Base-by-base conservation (phyloP, 768 basidiomycete genomes). In the Hortiboletus flavorubellus region DNA sequence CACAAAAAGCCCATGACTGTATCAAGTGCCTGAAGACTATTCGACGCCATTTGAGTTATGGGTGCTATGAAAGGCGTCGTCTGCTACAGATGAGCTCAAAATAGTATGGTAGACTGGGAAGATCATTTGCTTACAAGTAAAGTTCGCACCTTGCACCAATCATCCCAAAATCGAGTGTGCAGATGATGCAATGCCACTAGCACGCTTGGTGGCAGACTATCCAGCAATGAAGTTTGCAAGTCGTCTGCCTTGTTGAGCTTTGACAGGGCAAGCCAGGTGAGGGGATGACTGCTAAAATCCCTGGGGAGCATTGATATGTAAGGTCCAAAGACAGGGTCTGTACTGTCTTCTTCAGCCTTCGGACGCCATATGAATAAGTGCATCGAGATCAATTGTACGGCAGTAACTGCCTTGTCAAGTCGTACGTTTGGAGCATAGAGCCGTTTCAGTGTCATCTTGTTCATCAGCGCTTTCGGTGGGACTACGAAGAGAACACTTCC, bases 231-330 rank as follows among this genome's bases (percentile, higher is more conserved):
- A 21, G 29, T 54, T 5, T 68, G 70, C 51, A 57, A 49, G 43
- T 37, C 50, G 11, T 47, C 55, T 37, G 52, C 52, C 47, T 45
- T 50, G 39, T 49, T 30, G 42, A 56, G 52, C 55, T 63, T 64
- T 51, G 69, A 64, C 14, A 61, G 56, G 45, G 80, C 75, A 5
- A 80, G 54, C 91, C 91, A 93, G 18, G 85, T 80, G n/a, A 97
- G 75, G 6, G 95, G 96, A 72, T 97, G 93, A 26, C 75, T 75
- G 40, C 77, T 77, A 68, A 98, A 95, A 30, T 84, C 71, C 51
- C 68, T 67, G 3, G 96, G 96, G 29, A 98, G 73, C 1, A 84
- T 78, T 0, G 86, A 84, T 44, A 97, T 84, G 67, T 93, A 97
- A 2, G 91, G 86, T 29, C 86, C 82, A 68, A 86, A 87, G 14